Conservation (phyloP, 2,329 filamentous ascomycete genomes). For the Emmonsia crescens region DNA sequence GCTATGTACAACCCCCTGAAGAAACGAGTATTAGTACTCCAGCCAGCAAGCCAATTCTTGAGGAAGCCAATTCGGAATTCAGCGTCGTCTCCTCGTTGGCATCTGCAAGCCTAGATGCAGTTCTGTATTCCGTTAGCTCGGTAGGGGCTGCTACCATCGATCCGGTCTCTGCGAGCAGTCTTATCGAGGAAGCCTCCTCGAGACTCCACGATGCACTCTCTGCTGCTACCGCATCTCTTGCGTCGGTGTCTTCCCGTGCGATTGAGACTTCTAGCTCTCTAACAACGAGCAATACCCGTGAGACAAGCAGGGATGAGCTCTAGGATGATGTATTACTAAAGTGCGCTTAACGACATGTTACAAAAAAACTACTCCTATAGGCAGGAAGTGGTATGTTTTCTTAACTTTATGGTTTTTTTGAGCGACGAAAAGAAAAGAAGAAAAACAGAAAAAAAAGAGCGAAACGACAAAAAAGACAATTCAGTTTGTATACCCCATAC, state of each 20-base stretch:
- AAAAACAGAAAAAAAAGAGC: not conserved
- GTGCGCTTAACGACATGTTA: not conserved
- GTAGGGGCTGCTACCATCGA: slow-evolving; percentile 24
- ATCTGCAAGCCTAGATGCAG: slow-evolving; percentile 31
- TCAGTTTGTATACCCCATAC: slow-evolving; percentile 1
- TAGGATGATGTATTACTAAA: not conserved
- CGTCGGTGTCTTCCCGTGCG: slow-evolving; percentile 26
- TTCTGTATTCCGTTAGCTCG: slow-evolving; percentile 32
- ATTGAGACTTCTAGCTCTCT: slow-evolving; percentile 22
- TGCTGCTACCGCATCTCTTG: slow-evolving; percentile 33
- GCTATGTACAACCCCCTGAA: slow-evolving; percentile 26
- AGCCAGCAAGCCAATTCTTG: slow-evolving; percentile 15
- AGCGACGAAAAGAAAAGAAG: not conserved
- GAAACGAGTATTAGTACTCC: slow-evolving; percentile 21
- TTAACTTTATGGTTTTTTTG: not conserved
- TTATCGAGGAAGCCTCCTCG: slow-evolving; percentile 35
- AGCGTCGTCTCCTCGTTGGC: slow-evolving; percentile 27
- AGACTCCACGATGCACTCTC: slow-evolving; percentile 36
- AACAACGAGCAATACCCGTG: not conserved
- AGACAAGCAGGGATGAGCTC: not conserved
- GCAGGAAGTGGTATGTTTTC: not conserved
- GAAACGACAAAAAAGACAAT: not conserved
- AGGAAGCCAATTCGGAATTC: slow-evolving; percentile 28
- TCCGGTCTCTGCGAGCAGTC: slow-evolving; percentile 26
- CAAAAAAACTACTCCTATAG: not conserved